Percentiles rank a stretch among this genome's conserved stretches.
phyloP scores from a whole-genome alignment of 257 asterid genomes.

The Solanum gandarillasii region DNA sequence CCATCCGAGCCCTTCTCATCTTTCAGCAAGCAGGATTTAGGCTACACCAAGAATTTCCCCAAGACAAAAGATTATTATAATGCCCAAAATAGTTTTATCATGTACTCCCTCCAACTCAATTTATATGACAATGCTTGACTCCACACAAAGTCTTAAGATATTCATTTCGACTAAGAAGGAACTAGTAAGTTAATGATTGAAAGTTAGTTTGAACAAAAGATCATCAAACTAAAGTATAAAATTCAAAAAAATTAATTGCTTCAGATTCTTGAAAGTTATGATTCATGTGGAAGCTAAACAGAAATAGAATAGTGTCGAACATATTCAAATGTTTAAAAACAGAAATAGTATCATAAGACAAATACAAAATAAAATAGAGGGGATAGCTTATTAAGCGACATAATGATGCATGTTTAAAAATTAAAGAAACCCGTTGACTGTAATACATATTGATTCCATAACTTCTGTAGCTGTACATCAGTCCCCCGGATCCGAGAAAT shows the following conservation, averaged over 20 bases:
- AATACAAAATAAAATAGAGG: neutral
- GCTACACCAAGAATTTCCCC: neutral
- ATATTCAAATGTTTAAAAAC: neutral
- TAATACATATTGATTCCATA: neutral
- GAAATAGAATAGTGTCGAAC: neutral
- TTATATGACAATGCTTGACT: neutral
- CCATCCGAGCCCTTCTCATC: neutral
- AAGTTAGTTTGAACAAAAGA: neutral
- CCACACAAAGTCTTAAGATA: neutral
- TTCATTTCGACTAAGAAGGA: neutral
- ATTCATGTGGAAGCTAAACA: neutral
- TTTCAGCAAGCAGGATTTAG: neutral
- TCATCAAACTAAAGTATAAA: neutral
- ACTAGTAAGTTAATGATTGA: neutral
- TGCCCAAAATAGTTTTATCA: neutral
- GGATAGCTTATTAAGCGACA: neutral
- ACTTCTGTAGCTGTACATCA: neutral
- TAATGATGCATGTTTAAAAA: neutral
- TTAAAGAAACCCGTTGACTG: neutral
- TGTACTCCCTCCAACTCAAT: neutral
- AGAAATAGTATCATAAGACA: neutral
- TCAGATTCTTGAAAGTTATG: neutral
- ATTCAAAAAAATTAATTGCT: neutral
- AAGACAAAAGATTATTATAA: neutral
- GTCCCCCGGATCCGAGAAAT: neutral